These are phyloP conservation scores for Capsicum chinense DNA, from an alignment of 257 asterid species.

Conservation along the genomic window DNA sequence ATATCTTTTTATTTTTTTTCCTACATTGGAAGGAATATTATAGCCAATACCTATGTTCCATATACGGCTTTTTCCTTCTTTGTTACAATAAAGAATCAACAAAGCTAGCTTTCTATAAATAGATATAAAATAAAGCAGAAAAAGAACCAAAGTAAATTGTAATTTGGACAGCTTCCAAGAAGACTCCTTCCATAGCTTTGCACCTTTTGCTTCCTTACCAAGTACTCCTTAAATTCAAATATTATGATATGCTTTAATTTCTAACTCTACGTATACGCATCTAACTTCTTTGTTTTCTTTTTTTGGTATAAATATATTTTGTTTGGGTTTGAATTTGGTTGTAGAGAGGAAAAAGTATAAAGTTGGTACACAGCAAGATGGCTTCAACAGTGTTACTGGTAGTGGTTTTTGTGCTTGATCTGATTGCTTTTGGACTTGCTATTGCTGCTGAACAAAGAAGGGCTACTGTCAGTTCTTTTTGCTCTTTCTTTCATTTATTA, in stretches of 20 bases:
- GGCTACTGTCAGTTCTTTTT: constrained; percentile 54
- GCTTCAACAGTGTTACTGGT: constrained; percentile 59
- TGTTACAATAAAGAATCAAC: background rate
- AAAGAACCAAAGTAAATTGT: background rate
- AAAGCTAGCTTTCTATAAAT: background rate
- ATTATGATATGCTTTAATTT: background rate
- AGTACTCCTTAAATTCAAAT: background rate
- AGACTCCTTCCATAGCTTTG: background rate
- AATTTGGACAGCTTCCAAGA: background rate
- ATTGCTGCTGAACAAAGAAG: constrained; percentile 78
- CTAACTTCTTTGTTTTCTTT: background rate
- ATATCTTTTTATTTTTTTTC: background rate
- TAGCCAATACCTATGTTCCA: background rate
- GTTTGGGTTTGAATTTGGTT: background rate
- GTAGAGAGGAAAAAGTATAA: background rate
- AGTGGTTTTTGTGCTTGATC: constrained; percentile 59
- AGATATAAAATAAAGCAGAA: background rate
- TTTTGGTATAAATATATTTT: background rate
- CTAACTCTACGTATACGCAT: background rate
- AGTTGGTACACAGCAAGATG: constrained; percentile 39
- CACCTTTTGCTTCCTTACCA: background rate
- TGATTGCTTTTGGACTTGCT: constrained; percentile 82
- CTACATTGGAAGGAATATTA: background rate
- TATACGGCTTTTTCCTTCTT: background rate
- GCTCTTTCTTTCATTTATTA: background rate